Percentiles rank a stretch among this genome's conserved stretches.
These are phyloP conservation scores for Metschnikowia lachancei DNA, from an alignment of 805 yeast genomes.

Conservation along the genomic window DNA sequence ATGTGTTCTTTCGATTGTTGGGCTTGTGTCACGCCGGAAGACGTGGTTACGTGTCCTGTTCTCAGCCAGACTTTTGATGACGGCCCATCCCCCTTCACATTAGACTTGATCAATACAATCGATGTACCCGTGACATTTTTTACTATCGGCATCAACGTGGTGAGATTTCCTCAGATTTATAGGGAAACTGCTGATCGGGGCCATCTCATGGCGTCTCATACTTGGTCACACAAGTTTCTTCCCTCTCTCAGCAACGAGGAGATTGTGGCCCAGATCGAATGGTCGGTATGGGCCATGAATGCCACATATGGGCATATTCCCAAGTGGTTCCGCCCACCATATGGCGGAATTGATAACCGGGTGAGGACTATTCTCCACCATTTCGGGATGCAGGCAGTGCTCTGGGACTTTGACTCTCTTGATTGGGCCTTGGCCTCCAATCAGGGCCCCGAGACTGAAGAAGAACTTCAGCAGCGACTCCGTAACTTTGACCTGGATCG, in stretches of 20 bases:
- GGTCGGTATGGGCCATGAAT: conserved; percentile 98
- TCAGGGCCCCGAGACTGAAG: conserved; percentile 48
- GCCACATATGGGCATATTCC: conserved; percentile 88
- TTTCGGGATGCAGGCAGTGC: conserved; percentile 81
- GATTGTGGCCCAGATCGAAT: conserved; percentile 82
- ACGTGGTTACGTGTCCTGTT: conserved; percentile 67
- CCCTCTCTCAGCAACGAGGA: conserved; percentile 77
- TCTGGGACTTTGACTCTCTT: conserved; percentile 90
- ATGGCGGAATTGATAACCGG: conserved; percentile 89
- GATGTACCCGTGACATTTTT: conserved; percentile 67
- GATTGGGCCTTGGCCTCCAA: conserved; percentile 68
- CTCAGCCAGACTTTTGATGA: conserved; percentile 92
- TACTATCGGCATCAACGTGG: conserved; percentile 78
- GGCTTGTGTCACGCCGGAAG: conserved; percentile 74
- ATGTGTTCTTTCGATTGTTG: conserved; percentile 83
- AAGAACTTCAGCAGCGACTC: conserved; percentile 56
- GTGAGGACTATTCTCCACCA: conserved; percentile 75
- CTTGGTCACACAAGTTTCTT: conserved; percentile 88
- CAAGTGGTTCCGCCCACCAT: conserved; percentile 94
- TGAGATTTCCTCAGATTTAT: conserved; percentile 73
- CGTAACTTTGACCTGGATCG: conserved; percentile 44
- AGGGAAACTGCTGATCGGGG: conserved; percentile 54
- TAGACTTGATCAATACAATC: conserved; percentile 54
- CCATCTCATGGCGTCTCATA: conserved; percentile 82
- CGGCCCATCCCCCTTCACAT: conserved; percentile 81